phyloP scores from a whole-genome alignment of 176 grass and related monocot genomes.

The Pontederia paniculata region DNA sequence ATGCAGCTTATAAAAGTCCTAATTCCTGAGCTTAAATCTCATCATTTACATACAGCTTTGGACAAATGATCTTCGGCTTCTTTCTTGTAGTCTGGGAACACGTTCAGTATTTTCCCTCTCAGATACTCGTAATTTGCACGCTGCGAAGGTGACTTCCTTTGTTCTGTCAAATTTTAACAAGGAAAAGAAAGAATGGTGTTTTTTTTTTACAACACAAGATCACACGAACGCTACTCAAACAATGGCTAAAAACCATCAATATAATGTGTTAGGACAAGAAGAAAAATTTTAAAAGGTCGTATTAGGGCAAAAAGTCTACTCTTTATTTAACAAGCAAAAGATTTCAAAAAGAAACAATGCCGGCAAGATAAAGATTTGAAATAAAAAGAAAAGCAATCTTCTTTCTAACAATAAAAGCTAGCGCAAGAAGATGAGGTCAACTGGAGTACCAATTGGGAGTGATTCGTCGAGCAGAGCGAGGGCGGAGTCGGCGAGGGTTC shows the following conservation, averaged over 20 bases:
- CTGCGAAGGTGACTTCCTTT: slow-evolving; percentile 60
- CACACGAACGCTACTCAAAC: neutral
- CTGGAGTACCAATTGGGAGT: slow-evolving; percentile 30
- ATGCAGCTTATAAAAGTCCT: neutral
- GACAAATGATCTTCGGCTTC: slow-evolving; percentile 99
- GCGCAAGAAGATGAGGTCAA: neutral
- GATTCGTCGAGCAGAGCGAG: slow-evolving; percentile 43
- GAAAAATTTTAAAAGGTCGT: too few relatives aligned
- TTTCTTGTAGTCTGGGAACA: slow-evolving; percentile 72
- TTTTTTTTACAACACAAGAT: neutral
- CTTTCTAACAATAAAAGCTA: neutral
- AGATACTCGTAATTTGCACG: slow-evolving; percentile 82
- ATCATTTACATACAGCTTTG: slow-evolving; percentile 61
- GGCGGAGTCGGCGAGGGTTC: slow-evolving; percentile 31
- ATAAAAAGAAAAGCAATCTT: neutral
- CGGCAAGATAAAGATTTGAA: too few relatives aligned
- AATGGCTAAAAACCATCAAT: neutral
- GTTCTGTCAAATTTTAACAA: slow-evolving; percentile 31
- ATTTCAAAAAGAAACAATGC: too few relatives aligned
- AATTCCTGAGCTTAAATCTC: neutral
- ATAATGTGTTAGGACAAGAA: too few relatives aligned
- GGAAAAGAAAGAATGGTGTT: slow-evolving; percentile 1
- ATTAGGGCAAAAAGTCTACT: too few relatives aligned
- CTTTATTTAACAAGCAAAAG: too few relatives aligned
- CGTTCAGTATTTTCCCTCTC: slow-evolving; percentile 86